Evolutionary conservation across 2,329 filamentous ascomycete genomes (phyloP), one percentile per base, ranked within the genome.

Genomic region (Aspergillus unguis): DNA sequence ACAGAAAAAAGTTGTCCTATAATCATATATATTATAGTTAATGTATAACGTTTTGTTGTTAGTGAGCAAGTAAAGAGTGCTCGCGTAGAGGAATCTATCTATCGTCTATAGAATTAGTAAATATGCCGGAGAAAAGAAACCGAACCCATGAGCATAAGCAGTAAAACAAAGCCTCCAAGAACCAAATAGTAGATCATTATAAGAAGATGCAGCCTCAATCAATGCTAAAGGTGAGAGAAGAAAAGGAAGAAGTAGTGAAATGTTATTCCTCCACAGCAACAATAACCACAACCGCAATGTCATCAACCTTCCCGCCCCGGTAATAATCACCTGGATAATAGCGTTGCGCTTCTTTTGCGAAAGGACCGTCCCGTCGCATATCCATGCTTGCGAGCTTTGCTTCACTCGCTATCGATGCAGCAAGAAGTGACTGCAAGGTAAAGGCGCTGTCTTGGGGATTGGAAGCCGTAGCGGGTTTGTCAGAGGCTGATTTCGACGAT

Each of bases 271-370:
- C 86, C 6, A 89, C 84, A 1, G 89, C 90, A 29, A 96, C 77
- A 31, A 86, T 84, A 10, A 92, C 85, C 46, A 99, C 78, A 4
- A 90, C 90, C 64, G 90, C 92, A 54, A 99, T 96, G 71, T 99
- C 94, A 68, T 99, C 94, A 23, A 95, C 83, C 72, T 99, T 99
- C 48, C 94, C 94, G 53, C 94, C 94, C 53, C 85, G 85, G 84
- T 90, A 99, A 53, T 85, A 83, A 71, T 97, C 92, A 35, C 86
- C 79, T 0, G 94, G 92, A 62, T 89, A 95, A 66, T 88, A 85
- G 65, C 86, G 88, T 68, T 94, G 90, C 23, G 96, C 90, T 71
- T 96, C 91, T 72, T 90, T 96, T 37, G 94, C 91, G 71, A 99
- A 99, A 0, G 94, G 94, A 0, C 92, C 91, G 69, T 97, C 89